Percentiles rank a stretch among this genome's conserved stretches.
phyloP scores from a whole-genome alignment of 306 rosid species.

The Lathyrus aphaca region DNA sequence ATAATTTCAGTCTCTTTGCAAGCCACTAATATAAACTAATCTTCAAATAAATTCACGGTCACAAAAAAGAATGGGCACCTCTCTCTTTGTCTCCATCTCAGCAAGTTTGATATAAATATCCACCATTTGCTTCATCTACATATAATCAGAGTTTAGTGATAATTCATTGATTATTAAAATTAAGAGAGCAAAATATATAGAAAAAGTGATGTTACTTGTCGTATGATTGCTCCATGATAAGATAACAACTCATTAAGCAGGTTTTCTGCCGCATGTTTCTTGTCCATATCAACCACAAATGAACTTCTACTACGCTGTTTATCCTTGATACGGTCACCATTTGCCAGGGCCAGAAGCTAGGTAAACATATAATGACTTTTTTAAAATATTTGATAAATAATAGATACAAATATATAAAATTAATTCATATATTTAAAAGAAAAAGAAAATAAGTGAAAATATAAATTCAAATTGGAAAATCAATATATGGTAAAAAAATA shows the following conservation, averaged over 20 bases:
- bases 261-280: slow-evolving; percentile 87
- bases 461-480: slow-evolving; percentile 7
- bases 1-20: slow-evolving; percentile 13
- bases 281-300: slow-evolving; percentile 92
- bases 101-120: slow-evolving; percentile 96
- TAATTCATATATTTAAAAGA: slow-evolving; percentile 5
- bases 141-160: slow-evolving; percentile 26
- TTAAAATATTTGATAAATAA: slow-evolving; percentile 12
- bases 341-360: slow-evolving; percentile 86
- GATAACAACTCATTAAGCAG: slow-evolving; percentile 72
- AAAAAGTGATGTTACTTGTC: slow-evolving; percentile 58
- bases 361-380: slow-evolving; percentile 6
- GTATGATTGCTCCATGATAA: slow-evolving; percentile 69
- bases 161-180: slow-evolving; percentile 18
- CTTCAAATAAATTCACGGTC: slow-evolving; percentile 29
- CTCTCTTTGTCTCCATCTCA: slow-evolving; percentile 85
- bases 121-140: slow-evolving; percentile 90
- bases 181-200: slow-evolving; percentile 4
- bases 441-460: slow-evolving; percentile 1
- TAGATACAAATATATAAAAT: slow-evolving; percentile 30
- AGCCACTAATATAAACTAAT: slow-evolving; percentile 12
- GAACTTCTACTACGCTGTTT: slow-evolving; percentile 85
- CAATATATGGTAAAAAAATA: neutral
- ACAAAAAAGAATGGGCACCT: slow-evolving; percentile 54
- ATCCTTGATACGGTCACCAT: slow-evolving; percentile 93